Percentiles rank a stretch among this genome's conserved stretches.
Conservation (phyloP, 2,329 filamentous ascomycete species). For the Chalara sp. region DNA sequence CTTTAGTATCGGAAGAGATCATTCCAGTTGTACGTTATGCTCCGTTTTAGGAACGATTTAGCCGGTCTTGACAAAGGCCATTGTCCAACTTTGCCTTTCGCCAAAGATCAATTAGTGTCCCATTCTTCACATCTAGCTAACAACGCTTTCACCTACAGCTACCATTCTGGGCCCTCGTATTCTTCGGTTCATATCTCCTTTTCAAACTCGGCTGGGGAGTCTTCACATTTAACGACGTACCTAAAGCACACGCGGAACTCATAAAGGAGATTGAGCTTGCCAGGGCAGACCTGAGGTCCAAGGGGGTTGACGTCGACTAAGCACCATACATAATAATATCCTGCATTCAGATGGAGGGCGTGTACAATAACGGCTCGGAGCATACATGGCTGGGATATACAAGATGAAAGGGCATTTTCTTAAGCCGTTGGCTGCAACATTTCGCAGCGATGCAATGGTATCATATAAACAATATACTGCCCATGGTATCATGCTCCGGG, state of each 20-base stretch:
- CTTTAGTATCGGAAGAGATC: constrained; percentile 73
- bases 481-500: too few relatives aligned
- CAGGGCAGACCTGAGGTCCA: constrained; percentile 62
- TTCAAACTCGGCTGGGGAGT: constrained; percentile 89
- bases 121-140: constrained; percentile 5
- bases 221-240: constrained; percentile 93
- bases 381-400: too few relatives aligned
- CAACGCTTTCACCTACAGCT: constrained; percentile 47
- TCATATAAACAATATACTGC: too few relatives aligned
- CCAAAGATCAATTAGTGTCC: constrained; percentile 1
- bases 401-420: too few relatives aligned
- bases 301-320: constrained; percentile 57
- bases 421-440: too few relatives aligned
- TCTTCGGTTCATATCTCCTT: constrained; percentile 86
- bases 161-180: constrained; percentile 86
- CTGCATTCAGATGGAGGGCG: background rate
- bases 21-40: constrained; percentile 70
- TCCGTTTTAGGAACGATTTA: background rate
- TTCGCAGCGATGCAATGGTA: too few relatives aligned
- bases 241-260: constrained; percentile 81
- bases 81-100: background rate
- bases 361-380: too few relatives aligned
- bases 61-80: too few relatives aligned
- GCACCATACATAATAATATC: background rate
- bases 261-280: constrained; percentile 78